Evolutionary conservation across 805 yeast species (phyloP), one percentile per base, ranked within the genome.

Genomic region (Cyberlindnera subsufficiens): DNA sequence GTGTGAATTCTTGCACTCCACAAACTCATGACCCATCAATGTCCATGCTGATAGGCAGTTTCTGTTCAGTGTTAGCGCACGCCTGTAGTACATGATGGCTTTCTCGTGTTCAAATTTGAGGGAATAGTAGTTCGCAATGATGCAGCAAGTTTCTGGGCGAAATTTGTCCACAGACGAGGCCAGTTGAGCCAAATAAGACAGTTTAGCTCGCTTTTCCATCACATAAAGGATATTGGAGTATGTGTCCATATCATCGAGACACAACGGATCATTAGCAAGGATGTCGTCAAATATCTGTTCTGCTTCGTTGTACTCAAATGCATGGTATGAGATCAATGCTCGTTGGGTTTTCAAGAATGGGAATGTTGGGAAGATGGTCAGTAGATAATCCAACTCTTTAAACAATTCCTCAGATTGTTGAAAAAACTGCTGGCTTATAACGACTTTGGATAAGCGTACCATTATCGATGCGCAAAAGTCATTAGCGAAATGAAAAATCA

Each of bases 11-110:
- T 91, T 90, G 54, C 93, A 72, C 61, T 93, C 99, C 14, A 93
- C 95, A 66, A 87, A 93, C 65, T 93, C 99, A 64, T 93, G 99
- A 10, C 99, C 99, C 96, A 93, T 89, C 44, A 93, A 69, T 0
- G 98, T 93, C 98, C 98, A 93, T 0, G 98, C 97, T 49, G 88
- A 78, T 16, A 89, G 68, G 53, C 95, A 87, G 52, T 78, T 78
- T 47, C 84, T 78, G 59, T 89, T 86, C 46, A 93, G 69, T 0
- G 86, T 77, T 32, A 93, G 67, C 0, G 99, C 99, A 42, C 98
- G 73, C 53, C 88, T 83, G 58, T 90, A 93, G 64, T 88, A 89
- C 79, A 84, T 79, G 46, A 93, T 87, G 0, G 99, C 95, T 63
- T 86, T 86, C 60, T 89, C 97, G 63, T 93, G 99, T 53, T 93